Base-by-base conservation (phyloP, 2,329 filamentous ascomycete species). In the Diplodia scrobiculata region DNA sequence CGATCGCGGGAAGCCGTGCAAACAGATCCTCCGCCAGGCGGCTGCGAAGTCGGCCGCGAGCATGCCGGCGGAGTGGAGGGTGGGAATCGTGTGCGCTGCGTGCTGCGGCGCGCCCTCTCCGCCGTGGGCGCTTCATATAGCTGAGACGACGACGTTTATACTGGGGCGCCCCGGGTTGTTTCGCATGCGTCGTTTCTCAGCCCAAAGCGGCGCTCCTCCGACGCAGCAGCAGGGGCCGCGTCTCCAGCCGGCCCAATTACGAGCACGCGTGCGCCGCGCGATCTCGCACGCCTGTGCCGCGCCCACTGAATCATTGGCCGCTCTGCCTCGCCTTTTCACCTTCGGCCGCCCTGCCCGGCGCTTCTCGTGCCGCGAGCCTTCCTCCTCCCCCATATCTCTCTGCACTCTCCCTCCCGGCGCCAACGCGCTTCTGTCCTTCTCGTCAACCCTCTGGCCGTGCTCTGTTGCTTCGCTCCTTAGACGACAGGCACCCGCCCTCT, bases 391-490 rank as follows among this genome's bases (percentile, higher is more conserved):
- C 72, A 71, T 68, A 71, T 72, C 52, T 68, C 52, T 68, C 62
- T 72, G 70, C 36, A 13, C 21, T 55, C 59, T 32, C 65, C 64
- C 67, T 66, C 63, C 21, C 53, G n/a, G 55, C 25, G 38, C 21
- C 53, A 11, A 14, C 55, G 38, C 54, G 25, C 60, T 63, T 48
- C 45, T 58, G 25, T 19, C 41, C 34, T 34, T 52, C 41, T 47
- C 21, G 32, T 29, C 54, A 32, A 53, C 27, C 50, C 29, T 58
- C 29, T 34, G 14, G 27, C 54, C 59, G 68, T 67, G 65, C 52
- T 68, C 69, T 68, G 69, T 75, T 69, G 69, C 67, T 78, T 75
- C 76, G 74, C 76, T 79, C 76, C 70, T 78, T 77, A 73, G 73
- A 74, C 74, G 73, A 51, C 72, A 71, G 72, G 69, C 32, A 69